Conservation (phyloP, 2,329 filamentous ascomycete species). For the Bipolaris oryzae region DNA sequence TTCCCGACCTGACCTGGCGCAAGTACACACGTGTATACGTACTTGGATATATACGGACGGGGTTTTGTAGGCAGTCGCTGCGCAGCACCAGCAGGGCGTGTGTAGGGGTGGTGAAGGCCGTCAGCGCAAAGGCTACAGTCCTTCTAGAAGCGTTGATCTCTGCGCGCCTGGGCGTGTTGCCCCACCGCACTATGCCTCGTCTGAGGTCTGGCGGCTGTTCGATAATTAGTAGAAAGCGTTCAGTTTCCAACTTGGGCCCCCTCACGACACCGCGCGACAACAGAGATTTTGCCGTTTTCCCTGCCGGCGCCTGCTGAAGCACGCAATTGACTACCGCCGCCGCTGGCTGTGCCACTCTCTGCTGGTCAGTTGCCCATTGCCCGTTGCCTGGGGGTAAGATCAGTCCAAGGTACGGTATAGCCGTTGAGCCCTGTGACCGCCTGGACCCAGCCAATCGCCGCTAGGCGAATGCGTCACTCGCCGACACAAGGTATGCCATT, state of each 20-base stretch:
- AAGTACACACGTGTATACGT: not conserved
- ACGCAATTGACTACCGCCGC: not conserved
- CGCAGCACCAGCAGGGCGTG: not conserved
- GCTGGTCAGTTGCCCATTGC: not conserved
- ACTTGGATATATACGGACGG: no score
- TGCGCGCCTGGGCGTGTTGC: slow-evolving; percentile 4
- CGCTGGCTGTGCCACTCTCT: not conserved
- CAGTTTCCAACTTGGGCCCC: slow-evolving; percentile 12
- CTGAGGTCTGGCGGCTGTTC: slow-evolving; percentile 15
- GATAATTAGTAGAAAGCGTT: slow-evolving; percentile 12
- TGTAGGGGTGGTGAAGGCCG: slow-evolving; percentile 5
- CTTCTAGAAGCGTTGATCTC: slow-evolving; percentile 21
- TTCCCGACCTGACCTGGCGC: not conserved
- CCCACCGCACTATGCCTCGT: slow-evolving; percentile 14
- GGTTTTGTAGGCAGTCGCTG: no score
- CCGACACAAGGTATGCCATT: slow-evolving; percentile 33
- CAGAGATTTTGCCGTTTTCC: slow-evolving; percentile 17
- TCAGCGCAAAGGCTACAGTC: not conserved
- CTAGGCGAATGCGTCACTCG: slow-evolving; percentile 39
- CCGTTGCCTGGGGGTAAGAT: slow-evolving; percentile 7
- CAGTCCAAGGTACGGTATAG: slow-evolving; percentile 2
- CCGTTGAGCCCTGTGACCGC: slow-evolving; percentile 24
- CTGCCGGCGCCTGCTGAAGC: not conserved
- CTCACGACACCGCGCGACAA: slow-evolving; percentile 11
- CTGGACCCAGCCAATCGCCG: slow-evolving; percentile 24